phyloP scores from a whole-genome alignment of 306 rosid genomes.

The Erythrophleum fordii region DNA sequence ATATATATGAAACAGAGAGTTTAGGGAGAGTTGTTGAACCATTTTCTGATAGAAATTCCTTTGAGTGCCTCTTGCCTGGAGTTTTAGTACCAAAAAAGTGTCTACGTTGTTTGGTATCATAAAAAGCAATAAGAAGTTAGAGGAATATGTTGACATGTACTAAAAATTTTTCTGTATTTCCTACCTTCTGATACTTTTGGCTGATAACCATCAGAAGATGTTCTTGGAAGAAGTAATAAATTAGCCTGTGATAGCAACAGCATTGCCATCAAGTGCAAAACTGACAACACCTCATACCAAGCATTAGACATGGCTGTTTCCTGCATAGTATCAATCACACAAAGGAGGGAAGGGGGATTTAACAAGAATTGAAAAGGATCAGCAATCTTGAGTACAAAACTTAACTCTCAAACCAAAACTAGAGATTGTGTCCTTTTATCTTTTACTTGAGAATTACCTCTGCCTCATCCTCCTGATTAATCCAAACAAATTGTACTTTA shows the following conservation, averaged over 20 bases:
- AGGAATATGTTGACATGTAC: neutral
- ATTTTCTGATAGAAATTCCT: too few relatives aligned
- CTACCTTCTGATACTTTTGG: constrained; percentile 89
- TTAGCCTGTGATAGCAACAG: constrained; percentile 86
- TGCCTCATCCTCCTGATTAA: constrained; percentile 93
- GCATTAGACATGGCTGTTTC: constrained; percentile 85
- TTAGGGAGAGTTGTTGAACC: too few relatives aligned
- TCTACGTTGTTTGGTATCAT: constrained; percentile 17
- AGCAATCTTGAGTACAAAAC: constrained; percentile 35
- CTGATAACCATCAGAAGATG: constrained; percentile 84
- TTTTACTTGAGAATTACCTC: constrained; percentile 56
- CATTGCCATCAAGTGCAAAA: constrained; percentile 94
- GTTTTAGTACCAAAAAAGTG: neutral
- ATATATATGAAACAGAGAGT: too few relatives aligned
- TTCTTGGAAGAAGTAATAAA: constrained; percentile 94
- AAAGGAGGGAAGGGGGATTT: constrained; percentile 2
- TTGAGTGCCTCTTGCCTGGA: neutral
- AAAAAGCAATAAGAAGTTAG: constrained; percentile 9
- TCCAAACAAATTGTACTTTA: constrained; percentile 86
- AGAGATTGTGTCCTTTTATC: neutral
- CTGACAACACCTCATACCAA: constrained; percentile 97
- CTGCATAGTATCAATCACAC: constrained; percentile 54
- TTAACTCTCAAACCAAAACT: constrained; percentile 32
- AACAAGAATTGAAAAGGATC: constrained; percentile 6
- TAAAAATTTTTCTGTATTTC: constrained; percentile 31